phyloP scores from a whole-genome alignment of 805 yeast genomes.

The Metschnikowia hibisci region DNA sequence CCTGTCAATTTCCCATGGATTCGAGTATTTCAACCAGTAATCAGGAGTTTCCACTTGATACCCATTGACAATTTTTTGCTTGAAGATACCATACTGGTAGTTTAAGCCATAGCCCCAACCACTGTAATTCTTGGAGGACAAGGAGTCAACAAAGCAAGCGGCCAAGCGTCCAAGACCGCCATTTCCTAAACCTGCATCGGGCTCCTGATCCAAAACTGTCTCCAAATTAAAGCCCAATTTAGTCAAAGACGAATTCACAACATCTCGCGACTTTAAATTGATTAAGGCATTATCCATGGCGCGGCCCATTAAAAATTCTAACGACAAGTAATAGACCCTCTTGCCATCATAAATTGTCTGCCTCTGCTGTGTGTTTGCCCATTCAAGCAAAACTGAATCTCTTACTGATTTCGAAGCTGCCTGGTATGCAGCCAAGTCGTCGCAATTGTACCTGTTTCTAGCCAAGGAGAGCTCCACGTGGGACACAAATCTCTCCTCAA shows the following conservation, averaged over 20 bases:
- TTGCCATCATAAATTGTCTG: conserved; percentile 81
- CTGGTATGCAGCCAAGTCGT: conserved; percentile 86
- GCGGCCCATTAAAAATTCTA: conserved; percentile 91
- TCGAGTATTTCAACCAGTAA: conserved; percentile 83
- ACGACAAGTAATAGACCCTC: conserved; percentile 79
- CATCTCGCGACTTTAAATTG: conserved; percentile 65
- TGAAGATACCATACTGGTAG: conserved; percentile 89
- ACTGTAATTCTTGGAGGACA: conserved; percentile 80
- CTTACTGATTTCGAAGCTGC: conserved; percentile 78
- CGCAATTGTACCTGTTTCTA: conserved; percentile 89
- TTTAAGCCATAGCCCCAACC: conserved; percentile 97
- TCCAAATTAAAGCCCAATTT: conserved; percentile 86
- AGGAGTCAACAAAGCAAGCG: conserved; percentile 88
- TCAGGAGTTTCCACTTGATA: conserved; percentile 94
- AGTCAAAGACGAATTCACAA: conserved; percentile 43
- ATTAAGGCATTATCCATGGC: conserved; percentile 92
- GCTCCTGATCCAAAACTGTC: conserved; percentile 80
- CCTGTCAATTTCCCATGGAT: conserved; percentile 93
- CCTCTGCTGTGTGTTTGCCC: conserved; percentile 92
- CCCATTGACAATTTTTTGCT: conserved; percentile 85
- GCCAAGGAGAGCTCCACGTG: conserved; percentile 91
- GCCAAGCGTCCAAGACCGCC: conserved; percentile 95
- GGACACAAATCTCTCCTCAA: conserved; percentile 66
- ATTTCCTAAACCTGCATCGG: conserved; percentile 92
- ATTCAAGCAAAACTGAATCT: conserved; percentile 75